Evolutionary conservation across 2,329 filamentous ascomycete species (phyloP).

Genomic region (Phialocephala sp.): DNA sequence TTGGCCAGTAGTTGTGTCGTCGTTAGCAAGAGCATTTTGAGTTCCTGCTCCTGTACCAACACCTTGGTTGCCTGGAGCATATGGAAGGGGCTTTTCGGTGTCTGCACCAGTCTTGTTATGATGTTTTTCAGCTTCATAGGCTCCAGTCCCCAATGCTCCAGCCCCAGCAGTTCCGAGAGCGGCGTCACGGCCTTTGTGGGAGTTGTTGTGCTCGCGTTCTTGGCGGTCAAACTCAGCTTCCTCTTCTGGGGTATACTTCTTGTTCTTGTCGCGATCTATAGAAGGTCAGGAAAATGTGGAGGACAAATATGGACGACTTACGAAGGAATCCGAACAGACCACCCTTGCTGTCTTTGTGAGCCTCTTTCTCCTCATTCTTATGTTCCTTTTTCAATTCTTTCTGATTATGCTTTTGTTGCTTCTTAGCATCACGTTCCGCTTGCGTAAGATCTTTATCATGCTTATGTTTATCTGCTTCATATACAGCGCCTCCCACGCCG

Average conservation of each 20-base stretch:
- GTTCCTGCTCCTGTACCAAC: slow-evolving; percentile 28
- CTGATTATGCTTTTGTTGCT: slow-evolving; percentile 25
- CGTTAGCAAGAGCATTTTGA: slow-evolving; percentile 25
- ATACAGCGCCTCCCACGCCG: slow-evolving; percentile 25
- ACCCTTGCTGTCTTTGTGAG: slow-evolving; percentile 27
- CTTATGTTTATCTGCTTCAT: slow-evolving; percentile 32
- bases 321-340: slow-evolving; percentile 37
- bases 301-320: slow-evolving; percentile 23
- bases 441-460: slow-evolving; percentile 28
- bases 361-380: slow-evolving; percentile 20
- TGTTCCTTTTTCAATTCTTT: slow-evolving; percentile 22
- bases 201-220: slow-evolving; percentile 35
- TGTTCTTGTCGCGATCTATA: slow-evolving; percentile 39
- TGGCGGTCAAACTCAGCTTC: slow-evolving; percentile 38
- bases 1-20: slow-evolving; percentile 16
- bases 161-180: slow-evolving; percentile 31
- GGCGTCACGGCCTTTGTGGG: slow-evolving; percentile 31
- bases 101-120: slow-evolving; percentile 19
- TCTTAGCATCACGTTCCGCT: slow-evolving; percentile 28
- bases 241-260: slow-evolving; percentile 37
- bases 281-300: slow-evolving; percentile 13
- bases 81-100: slow-evolving; percentile 24
- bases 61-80: slow-evolving; percentile 28
- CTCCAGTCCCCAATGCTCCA: slow-evolving; percentile 23
- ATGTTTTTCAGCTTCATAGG: slow-evolving; percentile 29